Evolutionary conservation across 306 rosid species (phyloP).

Genomic region (Comarum palustre): DNA sequence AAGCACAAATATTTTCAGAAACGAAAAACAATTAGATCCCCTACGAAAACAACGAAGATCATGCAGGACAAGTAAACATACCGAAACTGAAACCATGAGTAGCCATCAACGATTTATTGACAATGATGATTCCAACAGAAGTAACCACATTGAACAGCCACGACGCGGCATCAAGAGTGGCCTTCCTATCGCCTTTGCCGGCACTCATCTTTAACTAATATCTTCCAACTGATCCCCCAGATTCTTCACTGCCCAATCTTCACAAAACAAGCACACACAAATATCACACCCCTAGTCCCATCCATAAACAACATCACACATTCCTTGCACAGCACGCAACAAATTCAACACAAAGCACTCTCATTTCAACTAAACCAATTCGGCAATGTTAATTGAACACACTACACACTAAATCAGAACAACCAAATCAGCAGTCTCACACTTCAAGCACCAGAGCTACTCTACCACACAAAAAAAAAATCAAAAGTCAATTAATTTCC

Average conservation of each 20-base stretch:
- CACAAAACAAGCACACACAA: background rate
- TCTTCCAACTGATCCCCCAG: slow-evolving; percentile 23
- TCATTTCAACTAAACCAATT: background rate
- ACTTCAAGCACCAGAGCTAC: background rate
- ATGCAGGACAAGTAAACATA: slow-evolving; percentile 17
- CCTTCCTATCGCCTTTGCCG: slow-evolving; percentile 53
- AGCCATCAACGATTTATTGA: slow-evolving; percentile 70
- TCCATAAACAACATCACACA: background rate
- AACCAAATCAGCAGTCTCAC: background rate
- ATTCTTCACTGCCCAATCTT: slow-evolving; percentile 3
- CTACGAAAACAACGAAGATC: background rate
- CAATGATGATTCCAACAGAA: slow-evolving; percentile 72
- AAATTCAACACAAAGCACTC: background rate
- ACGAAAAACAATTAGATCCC: background rate
- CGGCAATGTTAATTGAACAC: background rate
- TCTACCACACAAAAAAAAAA: background rate
- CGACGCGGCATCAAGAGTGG: slow-evolving; percentile 55
- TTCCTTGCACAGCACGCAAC: background rate
- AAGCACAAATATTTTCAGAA: background rate
- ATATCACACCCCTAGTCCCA: background rate
- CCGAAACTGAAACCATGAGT: slow-evolving; percentile 73
- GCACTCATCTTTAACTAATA: slow-evolving; percentile 40
- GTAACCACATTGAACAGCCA: slow-evolving; percentile 82
- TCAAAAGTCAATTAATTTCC: background rate
- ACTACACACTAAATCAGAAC: background rate